Percentiles rank a stretch among this genome's conserved stretches.
phyloP scores from a whole-genome alignment of 2,329 filamentous ascomycete species.

The Fusarium sp. region DNA sequence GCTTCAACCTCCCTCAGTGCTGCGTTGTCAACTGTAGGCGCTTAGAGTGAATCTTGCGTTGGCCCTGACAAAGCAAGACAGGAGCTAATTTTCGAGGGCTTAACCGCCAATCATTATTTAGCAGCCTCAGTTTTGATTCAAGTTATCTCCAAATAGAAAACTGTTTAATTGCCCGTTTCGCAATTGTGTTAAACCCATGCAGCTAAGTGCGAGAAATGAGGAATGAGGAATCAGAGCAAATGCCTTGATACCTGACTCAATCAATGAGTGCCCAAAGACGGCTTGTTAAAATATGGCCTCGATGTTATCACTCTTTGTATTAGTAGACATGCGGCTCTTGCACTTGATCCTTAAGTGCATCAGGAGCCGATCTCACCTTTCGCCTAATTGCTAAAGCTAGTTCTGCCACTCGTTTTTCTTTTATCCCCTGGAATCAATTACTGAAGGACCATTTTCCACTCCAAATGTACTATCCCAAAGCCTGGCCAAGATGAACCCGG shows the following conservation, averaged over 20 bases:
- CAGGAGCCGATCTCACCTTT: rapidly evolving
- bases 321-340: background rate
- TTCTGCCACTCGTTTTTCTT: background rate
- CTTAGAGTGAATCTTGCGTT: background rate
- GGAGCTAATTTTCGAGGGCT: rapidly evolving
- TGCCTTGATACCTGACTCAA: background rate
- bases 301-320: background rate
- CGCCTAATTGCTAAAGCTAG: rapidly evolving
- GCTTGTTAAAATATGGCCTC: background rate
- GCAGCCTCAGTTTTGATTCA: rapidly evolving
- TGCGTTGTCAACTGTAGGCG: background rate
- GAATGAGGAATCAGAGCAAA: rapidly evolving
- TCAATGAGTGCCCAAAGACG: background rate
- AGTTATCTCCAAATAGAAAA: background rate
- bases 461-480: background rate
- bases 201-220: background rate
- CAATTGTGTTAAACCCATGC: background rate
- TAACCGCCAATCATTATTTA: rapidly evolving
- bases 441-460: rapidly evolving
- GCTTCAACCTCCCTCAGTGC: background rate
- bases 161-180: background rate
- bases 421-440: no score
- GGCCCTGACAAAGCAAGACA: rapidly evolving
- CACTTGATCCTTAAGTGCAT: background rate
- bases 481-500: background rate